phyloP scores from a whole-genome alignment of 768 basidiomycete species.

The Psilocybe sp. region DNA sequence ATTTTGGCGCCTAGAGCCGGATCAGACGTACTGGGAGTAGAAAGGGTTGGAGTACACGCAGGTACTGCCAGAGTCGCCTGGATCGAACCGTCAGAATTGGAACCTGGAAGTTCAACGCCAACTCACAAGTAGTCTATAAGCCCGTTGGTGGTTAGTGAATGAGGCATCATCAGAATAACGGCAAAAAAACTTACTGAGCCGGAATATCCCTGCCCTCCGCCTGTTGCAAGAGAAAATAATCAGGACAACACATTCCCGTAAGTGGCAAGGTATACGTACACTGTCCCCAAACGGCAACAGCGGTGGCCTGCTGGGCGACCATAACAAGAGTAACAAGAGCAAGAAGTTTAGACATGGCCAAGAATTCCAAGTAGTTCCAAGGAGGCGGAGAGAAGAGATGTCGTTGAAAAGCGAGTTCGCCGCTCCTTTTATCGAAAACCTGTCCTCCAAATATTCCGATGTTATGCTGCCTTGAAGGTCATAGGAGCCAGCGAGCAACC shows the following conservation, averaged over 20 bases:
- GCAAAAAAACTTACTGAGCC: constrained; percentile 20
- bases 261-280: constrained; percentile 13
- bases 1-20: not conserved
- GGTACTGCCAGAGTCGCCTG: constrained; percentile 24
- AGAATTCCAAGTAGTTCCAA: not conserved
- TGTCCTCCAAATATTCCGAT: too few relatives aligned
- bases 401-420: not conserved
- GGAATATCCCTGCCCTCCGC: constrained; percentile 22
- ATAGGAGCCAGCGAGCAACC: too few relatives aligned
- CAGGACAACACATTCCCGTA: not conserved
- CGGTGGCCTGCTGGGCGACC: constrained; percentile 15
- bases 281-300: constrained; percentile 29
- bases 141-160: constrained; percentile 1
- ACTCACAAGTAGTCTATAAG: constrained; percentile 15
- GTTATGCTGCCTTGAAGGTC: too few relatives aligned
- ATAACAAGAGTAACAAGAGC: constrained; percentile 22
- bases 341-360: constrained; percentile 22
- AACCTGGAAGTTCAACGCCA: not conserved
- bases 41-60: constrained; percentile 25
- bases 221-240: constrained; percentile 8
- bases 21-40: constrained; percentile 25
- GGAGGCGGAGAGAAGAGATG: not conserved
- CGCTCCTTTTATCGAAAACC: not conserved
- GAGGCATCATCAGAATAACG: not conserved
- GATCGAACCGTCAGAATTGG: not conserved